Evolutionary conservation across 441 rosid genomes (phyloP), one percentile per base, ranked within the genome.

Genomic region (Viola pubescens): DNA sequence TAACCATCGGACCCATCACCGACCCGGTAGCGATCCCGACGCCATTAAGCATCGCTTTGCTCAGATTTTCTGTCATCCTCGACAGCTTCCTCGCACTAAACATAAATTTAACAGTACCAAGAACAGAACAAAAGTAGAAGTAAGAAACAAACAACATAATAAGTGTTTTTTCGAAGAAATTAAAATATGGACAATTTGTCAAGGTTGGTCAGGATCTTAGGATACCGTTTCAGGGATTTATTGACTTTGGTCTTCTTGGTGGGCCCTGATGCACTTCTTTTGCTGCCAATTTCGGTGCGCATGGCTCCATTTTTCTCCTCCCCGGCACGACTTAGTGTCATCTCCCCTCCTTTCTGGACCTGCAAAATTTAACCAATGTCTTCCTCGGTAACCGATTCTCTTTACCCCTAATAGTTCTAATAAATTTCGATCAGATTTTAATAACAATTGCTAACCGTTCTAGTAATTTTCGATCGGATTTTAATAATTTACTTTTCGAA

Each of bases 331-430:
- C 66, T 64, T 64, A 83, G 56, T 44, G 85, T 89, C 73, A 81
- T 80, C 43, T 87, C 87, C 47, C 94, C 95, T 68, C 97, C 98
- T 66, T 74, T 84, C 34, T 80, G 82, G 47, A 91, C 82, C 98
- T 87, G 73, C 44, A 58, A 40, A 14, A 16, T 6, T 11, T 46
- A 37, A 39, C 0, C 38, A 45, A 26, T 26, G 34, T 26, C 34
- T 26, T 26, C 34, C 34, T 26, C 19, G 19, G 19, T 16, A 16
- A 16, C 19, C 19, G 19, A 16, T 16, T 16, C 0, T 16, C 19
- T 1, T 16, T 1, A 16, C 1, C 19, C 0, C 19, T 16, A 16
- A 16, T 16, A 1, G 19, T 16, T 16, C 19, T 16, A 16, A 1
- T 16, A 16, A 16, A 0, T 26, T 26, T 26, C 34, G 3, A 26